These are phyloP conservation scores for Leccinum variicolor DNA, from an alignment of 768 basidiomycete species.

Conservation along the genomic window DNA sequence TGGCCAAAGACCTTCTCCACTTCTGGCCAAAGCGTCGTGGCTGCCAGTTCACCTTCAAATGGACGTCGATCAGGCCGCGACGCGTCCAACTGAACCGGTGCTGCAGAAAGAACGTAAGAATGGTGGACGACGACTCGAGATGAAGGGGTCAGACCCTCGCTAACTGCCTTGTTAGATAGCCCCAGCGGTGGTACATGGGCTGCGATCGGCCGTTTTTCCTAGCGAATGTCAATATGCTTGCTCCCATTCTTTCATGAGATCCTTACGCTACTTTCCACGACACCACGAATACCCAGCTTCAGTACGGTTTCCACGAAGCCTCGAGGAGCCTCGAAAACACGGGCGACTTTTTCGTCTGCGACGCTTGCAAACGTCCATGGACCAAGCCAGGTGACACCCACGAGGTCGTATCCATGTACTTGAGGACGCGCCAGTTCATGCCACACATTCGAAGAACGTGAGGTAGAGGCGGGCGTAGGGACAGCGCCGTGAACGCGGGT, in stretches of 20 bases:
- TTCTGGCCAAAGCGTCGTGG: constrained; percentile 93
- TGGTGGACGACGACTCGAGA: background rate
- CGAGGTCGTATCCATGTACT: constrained; percentile 93
- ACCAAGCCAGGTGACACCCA: constrained; percentile 73
- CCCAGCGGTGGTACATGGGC: constrained; percentile 94
- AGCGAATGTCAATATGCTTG: constrained; percentile 4
- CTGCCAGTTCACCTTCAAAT: constrained; percentile 87
- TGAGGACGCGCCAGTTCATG: constrained; percentile 91
- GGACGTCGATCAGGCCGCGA: constrained; percentile 43
- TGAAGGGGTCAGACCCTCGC: constrained; percentile 45
- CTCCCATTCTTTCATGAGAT: background rate
- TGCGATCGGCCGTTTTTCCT: constrained; percentile 65
- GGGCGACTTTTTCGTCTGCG: constrained; percentile 93
- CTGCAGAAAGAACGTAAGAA: constrained; percentile 8
- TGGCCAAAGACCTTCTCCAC: constrained; percentile 96
- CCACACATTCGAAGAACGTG: constrained; percentile 45
- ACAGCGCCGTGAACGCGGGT: constrained; percentile 79
- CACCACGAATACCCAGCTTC: constrained; percentile 44
- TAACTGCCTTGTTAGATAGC: constrained; percentile 89
- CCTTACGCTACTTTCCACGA: constrained; percentile 50
- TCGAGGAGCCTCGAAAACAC: constrained; percentile 89
- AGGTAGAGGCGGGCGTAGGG: constrained; percentile 15
- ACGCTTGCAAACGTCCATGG: constrained; percentile 82
- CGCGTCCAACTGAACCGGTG: constrained; percentile 14
- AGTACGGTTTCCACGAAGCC: constrained; percentile 70